Conservation (phyloP, 805 yeast species). For the Teunomyces cretensis region DNA sequence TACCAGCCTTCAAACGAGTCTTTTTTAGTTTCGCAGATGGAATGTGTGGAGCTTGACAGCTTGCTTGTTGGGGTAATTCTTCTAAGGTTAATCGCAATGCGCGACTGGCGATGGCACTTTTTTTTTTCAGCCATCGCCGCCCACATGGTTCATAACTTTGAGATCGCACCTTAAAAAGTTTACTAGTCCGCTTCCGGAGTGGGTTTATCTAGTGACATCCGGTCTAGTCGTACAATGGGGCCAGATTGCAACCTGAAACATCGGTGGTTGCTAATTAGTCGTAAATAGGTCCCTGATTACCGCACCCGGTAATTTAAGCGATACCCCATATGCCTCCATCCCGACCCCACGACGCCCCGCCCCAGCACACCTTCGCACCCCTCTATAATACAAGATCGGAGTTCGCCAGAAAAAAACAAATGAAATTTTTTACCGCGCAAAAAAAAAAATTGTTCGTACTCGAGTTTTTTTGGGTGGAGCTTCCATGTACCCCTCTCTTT, state of each 20-base stretch:
- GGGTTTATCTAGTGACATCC: too few species aligned
- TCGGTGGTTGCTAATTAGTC: not conserved
- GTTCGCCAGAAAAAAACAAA: not conserved
- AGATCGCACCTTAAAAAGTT: not conserved
- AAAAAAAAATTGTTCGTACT: not conserved
- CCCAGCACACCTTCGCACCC: not conserved
- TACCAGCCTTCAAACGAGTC: too few species aligned
- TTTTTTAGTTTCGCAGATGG: too few species aligned
- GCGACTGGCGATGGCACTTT: too few species aligned
- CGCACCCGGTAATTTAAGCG: not conserved
- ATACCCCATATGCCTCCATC: not conserved
- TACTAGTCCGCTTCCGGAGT: not conserved
- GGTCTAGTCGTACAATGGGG: not conserved
- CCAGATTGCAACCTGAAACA: not conserved
- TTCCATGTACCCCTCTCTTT: slow-evolving; percentile 2
- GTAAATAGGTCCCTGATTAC: not conserved
- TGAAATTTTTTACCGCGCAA: not conserved
- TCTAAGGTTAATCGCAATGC: too few species aligned
- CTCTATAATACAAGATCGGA: not conserved
- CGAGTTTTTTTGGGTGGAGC: not conserved
- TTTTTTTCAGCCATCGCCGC: too few species aligned
- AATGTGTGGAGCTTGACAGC: too few species aligned
- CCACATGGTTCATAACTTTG: not conserved
- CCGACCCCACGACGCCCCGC: not conserved
- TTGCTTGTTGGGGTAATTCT: too few species aligned